A percentile compares a stretch with the other conserved stretches of the same genome.
Evolutionary conservation across 2,329 filamentous ascomycete species (phyloP).

Genomic region (Camillea tinctor): DNA sequence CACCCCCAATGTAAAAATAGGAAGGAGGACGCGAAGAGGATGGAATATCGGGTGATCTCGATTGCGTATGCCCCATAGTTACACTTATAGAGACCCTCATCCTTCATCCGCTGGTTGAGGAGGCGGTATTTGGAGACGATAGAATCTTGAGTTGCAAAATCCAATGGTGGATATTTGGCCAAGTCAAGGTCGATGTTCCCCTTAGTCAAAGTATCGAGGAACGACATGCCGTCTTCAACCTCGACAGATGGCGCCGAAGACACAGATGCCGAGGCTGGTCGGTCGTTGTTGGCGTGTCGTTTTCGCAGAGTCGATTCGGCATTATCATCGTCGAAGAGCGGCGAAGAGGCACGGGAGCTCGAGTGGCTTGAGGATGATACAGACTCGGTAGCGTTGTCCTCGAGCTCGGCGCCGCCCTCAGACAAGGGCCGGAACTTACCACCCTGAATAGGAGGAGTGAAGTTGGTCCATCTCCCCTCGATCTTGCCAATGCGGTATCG

Average conservation of each 20-base stretch:
- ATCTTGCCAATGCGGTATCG: constrained; percentile 81
- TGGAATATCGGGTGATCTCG: constrained; percentile 70
- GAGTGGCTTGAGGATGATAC: constrained; percentile 45
- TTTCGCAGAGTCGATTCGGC: constrained; percentile 31
- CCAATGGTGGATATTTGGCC: constrained; percentile 77
- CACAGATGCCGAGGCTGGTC: constrained; percentile 46
- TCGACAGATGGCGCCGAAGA: constrained; percentile 58
- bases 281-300: constrained; percentile 24
- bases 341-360: constrained; percentile 53
- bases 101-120: constrained; percentile 68
- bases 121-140: constrained; percentile 82
- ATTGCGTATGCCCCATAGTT: constrained; percentile 77
- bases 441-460: constrained; percentile 87
- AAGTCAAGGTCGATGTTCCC: constrained; percentile 74
- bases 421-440: constrained; percentile 64
- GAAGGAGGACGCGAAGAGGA: constrained; percentile 63
- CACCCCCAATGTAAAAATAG: constrained; percentile 61
- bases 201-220: constrained; percentile 70
- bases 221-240: constrained; percentile 56
- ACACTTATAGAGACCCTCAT: constrained; percentile 78
- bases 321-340: constrained; percentile 49
- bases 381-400: constrained; percentile 39
- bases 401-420: constrained; percentile 38
- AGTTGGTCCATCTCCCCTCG: constrained; percentile 81
- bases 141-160: constrained; percentile 68